Base-by-base conservation (phyloP, 2,329 filamentous ascomycete genomes). In the Phialemonium atrogriseum region DNA sequence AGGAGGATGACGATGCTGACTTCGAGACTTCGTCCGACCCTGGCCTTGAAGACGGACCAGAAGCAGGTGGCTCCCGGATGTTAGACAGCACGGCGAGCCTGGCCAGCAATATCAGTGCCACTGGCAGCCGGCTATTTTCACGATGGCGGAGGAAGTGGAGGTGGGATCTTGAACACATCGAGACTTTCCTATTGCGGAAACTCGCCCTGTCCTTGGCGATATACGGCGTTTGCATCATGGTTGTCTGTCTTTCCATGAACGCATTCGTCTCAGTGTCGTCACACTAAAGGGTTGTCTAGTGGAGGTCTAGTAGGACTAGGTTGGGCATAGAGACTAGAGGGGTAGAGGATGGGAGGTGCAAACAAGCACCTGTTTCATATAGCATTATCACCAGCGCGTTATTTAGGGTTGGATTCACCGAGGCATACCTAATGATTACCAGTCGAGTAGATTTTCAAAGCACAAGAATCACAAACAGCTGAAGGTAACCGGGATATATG, bases 211-310 rank as follows among this genome's bases (percentile, higher is more conserved):
- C 65, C 1, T 62, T 98, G 37, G 80, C 84, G 7, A 66, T 87
- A 7, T 98, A 98, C 51, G 91, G 91, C 13, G 44, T 85, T 7
- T 60, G 83, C 29, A 87, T 98, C 32, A 96, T 98, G 91, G 62
- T 84, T 17, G 79, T 89, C 28, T 96, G 88, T 52, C 60, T 98
- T 46, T 63, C 75, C 25, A 86, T 87, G 51, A 96, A 96, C 54
- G 77, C 83, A 10, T 83, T 94, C 47, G 39, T 47, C n/a, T n/a
- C n/a, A n/a, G n/a, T n/a, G n/a, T n/a, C n/a, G n/a, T n/a, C n/a
- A n/a, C n/a, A n/a, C n/a, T n/a, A n/a, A n/a, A n/a, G n/a, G 24
- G 23, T 13, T 17, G 28, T 12, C 22, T 27, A 38, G n/a, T 28
- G 37, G 27, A 31, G 30, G 27, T 10, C 16, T 11, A 13, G 23